Conservation (phyloP, 371 early-diverging fungal genomes). For the Coemansia sp. region DNA sequence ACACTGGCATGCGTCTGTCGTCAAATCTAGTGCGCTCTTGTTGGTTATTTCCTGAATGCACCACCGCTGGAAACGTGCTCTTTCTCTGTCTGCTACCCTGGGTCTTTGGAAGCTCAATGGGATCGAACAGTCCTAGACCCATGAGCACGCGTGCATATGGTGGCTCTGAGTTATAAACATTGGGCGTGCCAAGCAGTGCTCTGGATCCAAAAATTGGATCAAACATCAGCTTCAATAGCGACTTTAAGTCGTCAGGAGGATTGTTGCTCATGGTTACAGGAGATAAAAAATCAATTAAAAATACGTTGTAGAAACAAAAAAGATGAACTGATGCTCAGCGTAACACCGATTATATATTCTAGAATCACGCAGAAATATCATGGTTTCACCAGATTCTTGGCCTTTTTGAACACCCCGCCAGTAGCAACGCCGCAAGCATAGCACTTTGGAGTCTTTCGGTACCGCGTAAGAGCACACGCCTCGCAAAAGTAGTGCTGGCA, state of each 20-base stretch:
- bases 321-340: background rate
- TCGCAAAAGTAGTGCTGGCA: conserved; percentile 97
- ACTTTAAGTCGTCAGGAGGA: background rate
- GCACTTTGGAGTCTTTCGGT: conserved; percentile 85
- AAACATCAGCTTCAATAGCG: background rate
- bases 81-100: background rate
- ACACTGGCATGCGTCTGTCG: background rate
- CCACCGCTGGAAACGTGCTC: conserved; percentile 27
- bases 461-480: conserved; percentile 82
- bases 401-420: conserved; percentile 81
- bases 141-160: conserved; percentile 40
- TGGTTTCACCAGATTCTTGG: conserved; percentile 53
- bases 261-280: background rate
- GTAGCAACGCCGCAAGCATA: conserved; percentile 85
- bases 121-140: conserved; percentile 37
- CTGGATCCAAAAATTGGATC: conserved; percentile 4
- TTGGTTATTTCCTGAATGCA: conserved; percentile 5
- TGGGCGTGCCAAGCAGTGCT: background rate
- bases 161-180: conserved; percentile 13
- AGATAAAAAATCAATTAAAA: background rate
- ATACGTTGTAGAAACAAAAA: background rate
- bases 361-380: background rate
- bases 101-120: conserved; percentile 7
- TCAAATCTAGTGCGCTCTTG: background rate
- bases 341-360: background rate